phyloP scores from a whole-genome alignment of 495 filamentous ascomycete species.

The Aspergillus cavernicola region DNA sequence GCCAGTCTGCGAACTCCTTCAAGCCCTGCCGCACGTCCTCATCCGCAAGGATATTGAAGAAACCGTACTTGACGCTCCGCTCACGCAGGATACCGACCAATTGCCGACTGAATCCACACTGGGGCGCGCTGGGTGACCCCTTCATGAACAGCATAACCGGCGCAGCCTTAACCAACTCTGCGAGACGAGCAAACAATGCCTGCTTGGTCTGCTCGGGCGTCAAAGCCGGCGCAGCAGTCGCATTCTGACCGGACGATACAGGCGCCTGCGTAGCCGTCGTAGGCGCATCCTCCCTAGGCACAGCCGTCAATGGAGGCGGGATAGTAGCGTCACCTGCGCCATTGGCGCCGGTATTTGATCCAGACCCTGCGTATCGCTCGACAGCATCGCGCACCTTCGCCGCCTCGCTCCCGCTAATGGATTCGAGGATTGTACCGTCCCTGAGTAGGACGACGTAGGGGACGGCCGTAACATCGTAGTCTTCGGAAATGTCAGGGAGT shows the following conservation, averaged over 20 bases:
- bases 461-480: slow-evolving; percentile 89
- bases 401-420: slow-evolving; percentile 83
- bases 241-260: slow-evolving; percentile 30
- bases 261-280: slow-evolving; percentile 34
- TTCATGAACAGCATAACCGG: slow-evolving; percentile 94
- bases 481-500: slow-evolving; percentile 78
- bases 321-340: slow-evolving; percentile 36
- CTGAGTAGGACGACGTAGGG: slow-evolving; percentile 83
- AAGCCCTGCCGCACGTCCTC: slow-evolving; percentile 95
- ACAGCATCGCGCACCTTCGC: slow-evolving; percentile 75
- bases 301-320: slow-evolving; percentile 49
- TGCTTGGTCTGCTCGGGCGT: slow-evolving; percentile 64
- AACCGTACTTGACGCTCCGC: slow-evolving; percentile 88
- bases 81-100: slow-evolving; percentile 81
- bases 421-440: slow-evolving; percentile 66
- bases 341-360: slow-evolving; percentile 14
- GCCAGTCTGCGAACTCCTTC: slow-evolving; percentile 95
- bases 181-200: slow-evolving; percentile 71
- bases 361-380: slow-evolving; percentile 64
- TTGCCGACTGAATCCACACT: slow-evolving; percentile 93
- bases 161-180: slow-evolving; percentile 82
- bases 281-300: slow-evolving; percentile 40
- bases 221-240: slow-evolving; percentile 25
- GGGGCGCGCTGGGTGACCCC: slow-evolving; percentile 80
- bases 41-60: slow-evolving; percentile 98